Conservation (phyloP, 2,329 filamentous ascomycete species). For the Diaporthe australafricana region DNA sequence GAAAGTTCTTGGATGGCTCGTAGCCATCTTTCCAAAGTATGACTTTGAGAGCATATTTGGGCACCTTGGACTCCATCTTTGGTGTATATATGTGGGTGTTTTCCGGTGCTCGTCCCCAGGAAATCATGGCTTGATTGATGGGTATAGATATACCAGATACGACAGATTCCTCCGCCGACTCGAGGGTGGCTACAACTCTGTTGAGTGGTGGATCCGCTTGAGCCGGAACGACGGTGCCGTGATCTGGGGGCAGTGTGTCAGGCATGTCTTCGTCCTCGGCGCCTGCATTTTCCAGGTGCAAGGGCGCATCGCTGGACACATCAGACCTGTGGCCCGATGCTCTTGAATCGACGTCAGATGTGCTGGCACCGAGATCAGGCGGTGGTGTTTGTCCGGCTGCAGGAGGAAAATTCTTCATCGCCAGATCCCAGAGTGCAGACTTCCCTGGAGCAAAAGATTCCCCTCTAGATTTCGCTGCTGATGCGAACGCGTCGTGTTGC, state of each 20-base stretch:
- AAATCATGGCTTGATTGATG: conserved; percentile 74
- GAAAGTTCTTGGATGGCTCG: conserved; percentile 66
- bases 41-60: conserved; percentile 84
- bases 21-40: conserved; percentile 78
- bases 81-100: conserved; percentile 78
- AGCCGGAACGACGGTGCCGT: conserved; percentile 51
- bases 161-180: conserved; percentile 74
- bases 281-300: conserved; percentile 13
- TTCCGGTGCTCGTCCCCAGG: conserved; percentile 79
- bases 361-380: conserved; percentile 3
- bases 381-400: conserved; percentile 38
- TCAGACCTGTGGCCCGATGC: conserved; percentile 23
- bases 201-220: conserved; percentile 49
- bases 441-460: conserved; percentile 67
- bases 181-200: conserved; percentile 72
- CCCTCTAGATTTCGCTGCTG: conserved; percentile 60
- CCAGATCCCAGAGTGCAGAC: conserved; percentile 65
- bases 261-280: conserved; percentile 41
- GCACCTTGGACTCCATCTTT: conserved; percentile 75
- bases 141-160: conserved; percentile 71
- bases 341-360: conserved; percentile 26
- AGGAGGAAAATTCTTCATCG: conserved; percentile 70
- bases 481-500: conserved; percentile 66
- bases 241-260: conserved; percentile 52
- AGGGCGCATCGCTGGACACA: background rate